Evolutionary conservation across 1,284 basidiomycete species (phyloP).

Genomic region (Pyrrhoderma noxium): DNA sequence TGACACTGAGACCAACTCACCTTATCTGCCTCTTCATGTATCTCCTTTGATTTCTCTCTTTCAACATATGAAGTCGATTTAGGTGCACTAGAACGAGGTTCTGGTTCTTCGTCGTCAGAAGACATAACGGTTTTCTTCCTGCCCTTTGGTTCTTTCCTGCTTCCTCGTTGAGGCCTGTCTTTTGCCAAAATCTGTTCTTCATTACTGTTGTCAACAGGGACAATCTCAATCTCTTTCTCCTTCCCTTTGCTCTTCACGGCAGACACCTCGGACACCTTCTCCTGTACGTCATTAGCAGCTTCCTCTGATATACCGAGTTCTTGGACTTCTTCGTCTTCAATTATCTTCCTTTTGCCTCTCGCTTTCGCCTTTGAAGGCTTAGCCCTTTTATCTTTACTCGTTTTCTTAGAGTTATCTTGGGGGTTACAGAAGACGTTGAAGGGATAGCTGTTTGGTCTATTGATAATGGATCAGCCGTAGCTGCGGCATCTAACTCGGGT

Average conservation of each 20-base stretch:
- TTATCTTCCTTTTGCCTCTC: conserved; percentile 1
- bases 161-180: conserved; percentile 9
- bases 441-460: conserved; percentile 15
- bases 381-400: not conserved
- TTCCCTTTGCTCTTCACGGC: not conserved
- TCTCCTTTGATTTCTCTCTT: conserved; percentile 3
- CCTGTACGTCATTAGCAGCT: no score
- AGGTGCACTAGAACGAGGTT: not conserved
- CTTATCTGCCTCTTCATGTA: conserved; percentile 7
- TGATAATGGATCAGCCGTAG: not conserved
- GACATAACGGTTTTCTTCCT: conserved; percentile 24
- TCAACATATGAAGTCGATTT: conserved; percentile 4
- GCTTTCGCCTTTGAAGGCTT: not conserved
- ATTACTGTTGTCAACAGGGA: not conserved
- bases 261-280: no score
- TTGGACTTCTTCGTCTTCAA: no score
- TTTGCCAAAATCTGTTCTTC: not conserved
- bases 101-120: conserved; percentile 25
- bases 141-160: conserved; percentile 20
- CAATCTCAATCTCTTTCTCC: conserved; percentile 1
- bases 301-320: no score
- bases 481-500: not conserved
- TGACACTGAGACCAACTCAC: no score
- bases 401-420: conserved; percentile 19
- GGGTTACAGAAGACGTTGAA: not conserved